Percentiles rank a stretch among this genome's conserved stretches.
These are phyloP conservation scores for Prunella vulgaris DNA, from an alignment of 257 asterid genomes.

Conservation along the genomic window DNA sequence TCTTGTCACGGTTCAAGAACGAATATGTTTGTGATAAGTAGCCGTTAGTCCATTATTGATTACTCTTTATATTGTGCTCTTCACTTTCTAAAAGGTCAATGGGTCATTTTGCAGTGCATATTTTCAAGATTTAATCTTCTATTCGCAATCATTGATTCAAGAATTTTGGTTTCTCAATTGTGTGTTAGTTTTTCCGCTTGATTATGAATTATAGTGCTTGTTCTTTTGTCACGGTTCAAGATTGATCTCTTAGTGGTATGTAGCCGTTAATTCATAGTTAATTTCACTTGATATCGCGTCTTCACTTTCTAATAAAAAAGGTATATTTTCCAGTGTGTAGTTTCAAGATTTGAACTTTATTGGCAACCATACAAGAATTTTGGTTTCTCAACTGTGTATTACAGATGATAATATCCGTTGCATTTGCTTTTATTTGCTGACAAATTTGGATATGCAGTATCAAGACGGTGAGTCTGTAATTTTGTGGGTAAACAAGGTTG, in stretches of 20 bases:
- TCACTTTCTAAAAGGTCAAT: neutral
- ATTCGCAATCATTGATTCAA: neutral
- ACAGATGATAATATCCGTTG: neutral
- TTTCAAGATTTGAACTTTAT: conserved; percentile 7
- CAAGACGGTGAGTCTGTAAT: conserved; percentile 48
- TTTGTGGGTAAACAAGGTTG: conserved; percentile 75
- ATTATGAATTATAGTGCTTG: neutral
- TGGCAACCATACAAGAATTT: neutral
- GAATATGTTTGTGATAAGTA: neutral
- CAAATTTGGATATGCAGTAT: conserved; percentile 44
- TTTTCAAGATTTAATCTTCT: conserved; percentile 14
- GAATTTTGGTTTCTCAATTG: conserved; percentile 12
- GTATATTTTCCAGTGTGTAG: neutral
- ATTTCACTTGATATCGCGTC: neutral
- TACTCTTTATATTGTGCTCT: neutral
- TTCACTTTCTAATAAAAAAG: neutral
- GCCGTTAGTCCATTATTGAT: neutral
- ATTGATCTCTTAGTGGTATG: neutral
- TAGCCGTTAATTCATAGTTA: neutral
- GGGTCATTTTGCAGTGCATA: neutral
- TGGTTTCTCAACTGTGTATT: conserved; percentile 8
- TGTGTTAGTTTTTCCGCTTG: neutral
- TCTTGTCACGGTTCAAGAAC: neutral
- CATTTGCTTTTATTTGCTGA: conserved; percentile 11
- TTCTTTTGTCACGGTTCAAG: neutral